Evolutionary conservation across 441 rosid species (phyloP).

Genomic region (Monsonia emarginata): DNA sequence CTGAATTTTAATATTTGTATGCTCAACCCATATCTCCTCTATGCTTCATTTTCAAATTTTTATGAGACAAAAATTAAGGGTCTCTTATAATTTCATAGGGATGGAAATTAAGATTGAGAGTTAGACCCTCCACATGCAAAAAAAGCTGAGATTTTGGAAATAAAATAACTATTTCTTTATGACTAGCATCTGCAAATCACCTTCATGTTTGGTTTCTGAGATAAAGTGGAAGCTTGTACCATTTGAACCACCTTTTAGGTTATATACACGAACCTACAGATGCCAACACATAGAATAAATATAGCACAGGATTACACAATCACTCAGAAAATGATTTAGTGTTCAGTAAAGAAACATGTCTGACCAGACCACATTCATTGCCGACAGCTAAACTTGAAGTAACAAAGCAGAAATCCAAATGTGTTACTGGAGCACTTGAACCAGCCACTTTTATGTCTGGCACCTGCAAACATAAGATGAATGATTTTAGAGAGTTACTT

Average conservation of each 20-base stretch:
- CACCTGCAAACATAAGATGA: constrained; percentile 32
- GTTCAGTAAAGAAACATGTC: constrained; percentile 17
- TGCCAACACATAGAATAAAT: constrained; percentile 10
- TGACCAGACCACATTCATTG: constrained; percentile 50
- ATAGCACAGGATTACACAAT: neutral
- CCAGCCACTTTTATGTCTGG: constrained; percentile 33
- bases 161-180: neutral
- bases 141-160: constrained; percentile 7
- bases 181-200: constrained; percentile 23
- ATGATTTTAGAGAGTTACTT: constrained; percentile 18
- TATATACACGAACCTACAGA: constrained; percentile 45
- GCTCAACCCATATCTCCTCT: constrained; percentile 6
- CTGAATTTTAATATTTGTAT: neutral
- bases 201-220: constrained; percentile 39
- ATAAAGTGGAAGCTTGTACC: constrained; percentile 32
- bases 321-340: neutral
- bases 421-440: constrained; percentile 38
- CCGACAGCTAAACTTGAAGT: constrained; percentile 58
- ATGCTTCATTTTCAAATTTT: neutral
- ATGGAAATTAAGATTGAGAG: constrained; percentile 5
- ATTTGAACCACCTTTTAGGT: constrained; percentile 24
- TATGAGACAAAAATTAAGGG: neutral
- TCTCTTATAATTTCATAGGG: neutral
- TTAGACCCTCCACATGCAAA: neutral
- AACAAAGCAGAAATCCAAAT: constrained; percentile 38